Percentiles rank a stretch among this genome's conserved stretches.
phyloP scores from a whole-genome alignment of 148 eudicot species.

The Drosera capensis region DNA sequence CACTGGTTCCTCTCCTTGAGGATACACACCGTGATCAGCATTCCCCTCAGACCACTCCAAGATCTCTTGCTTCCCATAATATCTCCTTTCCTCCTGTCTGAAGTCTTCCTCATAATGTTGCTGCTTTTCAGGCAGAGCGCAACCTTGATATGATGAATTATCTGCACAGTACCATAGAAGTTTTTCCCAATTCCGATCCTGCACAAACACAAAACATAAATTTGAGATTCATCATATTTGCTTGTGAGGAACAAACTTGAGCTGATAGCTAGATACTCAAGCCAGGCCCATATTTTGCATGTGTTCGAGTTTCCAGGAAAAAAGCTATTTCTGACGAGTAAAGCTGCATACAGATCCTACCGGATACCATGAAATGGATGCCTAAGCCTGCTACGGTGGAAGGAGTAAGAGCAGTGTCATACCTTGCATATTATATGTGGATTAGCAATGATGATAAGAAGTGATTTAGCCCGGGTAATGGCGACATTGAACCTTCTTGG shows the following conservation, averaged over 20 bases:
- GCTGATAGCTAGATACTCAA: neutral
- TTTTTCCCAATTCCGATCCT: slow-evolving; percentile 72
- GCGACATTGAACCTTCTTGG: slow-evolving; percentile 91
- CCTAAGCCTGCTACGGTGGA: too few relatives aligned
- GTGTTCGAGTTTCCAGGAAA: too few relatives aligned
- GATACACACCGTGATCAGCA: too few relatives aligned
- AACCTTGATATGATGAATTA: slow-evolving; percentile 60
- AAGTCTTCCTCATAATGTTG: slow-evolving; percentile 7
- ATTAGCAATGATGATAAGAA: slow-evolving; percentile 77
- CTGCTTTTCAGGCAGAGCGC: slow-evolving; percentile 59
- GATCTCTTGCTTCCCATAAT: slow-evolving; percentile 6
- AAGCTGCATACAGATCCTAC: too few relatives aligned
- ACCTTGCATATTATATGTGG: slow-evolving; percentile 93
- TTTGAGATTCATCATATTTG: too few relatives aligned
- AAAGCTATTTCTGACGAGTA: too few relatives aligned
- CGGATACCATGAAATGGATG: too few relatives aligned
- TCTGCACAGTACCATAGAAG: slow-evolving; percentile 74
- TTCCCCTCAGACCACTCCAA: neutral
- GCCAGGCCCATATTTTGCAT: neutral
- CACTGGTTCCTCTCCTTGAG: too few relatives aligned
- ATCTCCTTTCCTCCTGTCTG: neutral
- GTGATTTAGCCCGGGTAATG: slow-evolving; percentile 78
- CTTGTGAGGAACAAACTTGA: neutral
- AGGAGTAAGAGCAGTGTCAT: slow-evolving; percentile 8
- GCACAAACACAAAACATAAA: slow-evolving; percentile 10